Conservation (phyloP, 2,329 filamentous ascomycete genomes). For the Pseudogymnoascus sp. region DNA sequence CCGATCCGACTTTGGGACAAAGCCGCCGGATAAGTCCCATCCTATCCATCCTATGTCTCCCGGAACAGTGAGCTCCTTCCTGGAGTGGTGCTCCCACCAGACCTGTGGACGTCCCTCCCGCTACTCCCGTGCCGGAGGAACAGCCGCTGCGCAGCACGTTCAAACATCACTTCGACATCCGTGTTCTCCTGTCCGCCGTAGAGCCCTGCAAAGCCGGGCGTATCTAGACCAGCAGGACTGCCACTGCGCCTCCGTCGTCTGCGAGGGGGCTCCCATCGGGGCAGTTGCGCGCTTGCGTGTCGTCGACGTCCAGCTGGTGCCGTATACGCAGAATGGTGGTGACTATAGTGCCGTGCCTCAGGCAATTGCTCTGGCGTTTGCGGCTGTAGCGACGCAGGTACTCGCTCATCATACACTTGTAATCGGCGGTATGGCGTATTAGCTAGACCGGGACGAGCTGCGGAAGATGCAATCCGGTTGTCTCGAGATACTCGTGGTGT, state of each 20-base stretch:
- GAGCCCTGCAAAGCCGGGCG: constrained; percentile 39
- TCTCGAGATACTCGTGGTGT: not conserved
- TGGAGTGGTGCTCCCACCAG: constrained; percentile 3
- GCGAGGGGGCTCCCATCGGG: not conserved
- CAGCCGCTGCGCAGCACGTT: constrained; percentile 24
- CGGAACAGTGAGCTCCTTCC: not conserved
- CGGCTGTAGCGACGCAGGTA: constrained; percentile 39
- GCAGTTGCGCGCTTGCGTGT: constrained; percentile 12
- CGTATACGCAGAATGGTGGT: constrained; percentile 37
- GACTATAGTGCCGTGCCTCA: constrained; percentile 40
- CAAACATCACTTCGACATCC: constrained; percentile 34
- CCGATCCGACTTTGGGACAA: not conserved
- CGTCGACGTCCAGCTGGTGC: constrained; percentile 30
- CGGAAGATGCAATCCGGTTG: constrained; percentile 14
- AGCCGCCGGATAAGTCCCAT: not conserved
- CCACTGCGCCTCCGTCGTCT: constrained; percentile 22
- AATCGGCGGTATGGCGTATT: constrained; percentile 26
- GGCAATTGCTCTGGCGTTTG: constrained; percentile 44
- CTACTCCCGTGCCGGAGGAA: constrained; percentile 10
- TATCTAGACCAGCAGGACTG: constrained; percentile 34
- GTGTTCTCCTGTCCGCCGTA: constrained; percentile 44
- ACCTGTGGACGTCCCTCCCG: not conserved
- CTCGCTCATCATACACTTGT: constrained; percentile 40
- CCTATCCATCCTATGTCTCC: not conserved
- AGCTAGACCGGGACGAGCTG: constrained; percentile 14